phyloP scores from a whole-genome alignment of 352 stramenopile genomes.

The Pythium sp. region DNA sequence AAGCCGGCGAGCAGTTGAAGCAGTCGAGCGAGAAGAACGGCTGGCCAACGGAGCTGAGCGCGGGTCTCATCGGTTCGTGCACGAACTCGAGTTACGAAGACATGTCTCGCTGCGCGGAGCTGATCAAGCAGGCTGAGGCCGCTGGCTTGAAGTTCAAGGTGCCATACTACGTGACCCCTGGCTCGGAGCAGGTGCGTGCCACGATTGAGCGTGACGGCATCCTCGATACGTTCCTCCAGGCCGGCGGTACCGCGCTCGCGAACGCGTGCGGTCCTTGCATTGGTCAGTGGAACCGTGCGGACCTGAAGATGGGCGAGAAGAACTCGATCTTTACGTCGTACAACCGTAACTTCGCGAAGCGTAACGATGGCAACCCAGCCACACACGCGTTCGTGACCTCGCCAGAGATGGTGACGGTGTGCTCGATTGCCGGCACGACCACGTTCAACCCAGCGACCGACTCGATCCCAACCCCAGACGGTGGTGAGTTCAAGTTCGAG shows the following conservation, averaged over 20 bases:
- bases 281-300: slow-evolving; percentile 92
- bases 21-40: slow-evolving; percentile 81
- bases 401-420: slow-evolving; percentile 90
- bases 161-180: slow-evolving; percentile 91
- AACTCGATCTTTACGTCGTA: slow-evolving; percentile 96
- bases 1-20: slow-evolving; percentile 68
- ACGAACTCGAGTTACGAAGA: slow-evolving; percentile 95
- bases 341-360: slow-evolving; percentile 95
- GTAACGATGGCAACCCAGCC: slow-evolving; percentile 92
- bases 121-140: slow-evolving; percentile 82
- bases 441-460: slow-evolving; percentile 92
- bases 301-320: slow-evolving; percentile 84
- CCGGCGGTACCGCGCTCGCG: slow-evolving; percentile 86
- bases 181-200: slow-evolving; percentile 91
- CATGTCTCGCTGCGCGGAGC: slow-evolving; percentile 89
- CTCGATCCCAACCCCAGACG: slow-evolving; percentile 81
- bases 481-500: slow-evolving; percentile 90
- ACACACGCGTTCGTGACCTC: slow-evolving; percentile 93
- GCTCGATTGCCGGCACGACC: slow-evolving; percentile 84
- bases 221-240: slow-evolving; percentile 87
- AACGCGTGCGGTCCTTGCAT: slow-evolving; percentile 94
- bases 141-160: slow-evolving; percentile 91
- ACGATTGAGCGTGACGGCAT: slow-evolving; percentile 91
- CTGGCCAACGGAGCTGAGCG: slow-evolving; percentile 88
- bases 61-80: slow-evolving; percentile 92